phyloP scores from a whole-genome alignment of 768 basidiomycete species.

The Leccinum olivaceopallidum region DNA sequence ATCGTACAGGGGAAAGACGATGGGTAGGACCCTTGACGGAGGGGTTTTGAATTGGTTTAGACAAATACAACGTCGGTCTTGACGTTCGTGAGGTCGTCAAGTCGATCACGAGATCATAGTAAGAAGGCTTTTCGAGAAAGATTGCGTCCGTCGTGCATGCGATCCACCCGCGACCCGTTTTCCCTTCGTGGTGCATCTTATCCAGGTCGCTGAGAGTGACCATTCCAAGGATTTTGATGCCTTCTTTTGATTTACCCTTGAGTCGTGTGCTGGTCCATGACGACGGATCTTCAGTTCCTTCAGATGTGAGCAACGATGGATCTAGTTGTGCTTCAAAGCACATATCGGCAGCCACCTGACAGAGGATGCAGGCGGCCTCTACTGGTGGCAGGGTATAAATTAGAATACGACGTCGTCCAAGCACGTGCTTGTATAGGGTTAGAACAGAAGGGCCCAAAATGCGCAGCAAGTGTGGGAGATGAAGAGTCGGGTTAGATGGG shows the following conservation, averaged over 20 bases:
- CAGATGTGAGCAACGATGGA: slow-evolving; percentile 21
- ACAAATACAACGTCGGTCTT: slow-evolving; percentile 65
- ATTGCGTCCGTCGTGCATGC: slow-evolving; percentile 88
- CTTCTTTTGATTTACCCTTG: slow-evolving; percentile 46
- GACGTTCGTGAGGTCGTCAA: slow-evolving; percentile 65
- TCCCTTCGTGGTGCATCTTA: slow-evolving; percentile 54
- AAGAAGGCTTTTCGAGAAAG: slow-evolving; percentile 76
- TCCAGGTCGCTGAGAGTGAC: slow-evolving; percentile 76
- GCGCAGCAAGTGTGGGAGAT: slow-evolving; percentile 73
- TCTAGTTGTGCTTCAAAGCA: slow-evolving; percentile 50
- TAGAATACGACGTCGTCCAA: slow-evolving; percentile 72
- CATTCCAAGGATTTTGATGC: slow-evolving; percentile 74
- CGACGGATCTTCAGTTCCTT: slow-evolving; percentile 26
- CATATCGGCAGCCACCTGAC: slow-evolving; percentile 61
- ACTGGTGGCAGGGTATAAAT: slow-evolving; percentile 81
- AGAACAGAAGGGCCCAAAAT: slow-evolving; percentile 78
- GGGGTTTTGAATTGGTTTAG: slow-evolving; percentile 46
- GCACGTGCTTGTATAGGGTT: slow-evolving; percentile 77
- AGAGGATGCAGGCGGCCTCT: slow-evolving; percentile 74
- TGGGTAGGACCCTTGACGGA: slow-evolving; percentile 45
- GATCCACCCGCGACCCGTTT: slow-evolving; percentile 73
- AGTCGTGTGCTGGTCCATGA: slow-evolving; percentile 34
- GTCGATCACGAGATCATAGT: slow-evolving; percentile 82
- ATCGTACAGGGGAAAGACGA: slow-evolving; percentile 62
- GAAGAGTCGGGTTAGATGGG: slow-evolving; percentile 55